Base-by-base conservation (phyloP, 306 rosid genomes). In the Citrullus mucosospermus region DNA sequence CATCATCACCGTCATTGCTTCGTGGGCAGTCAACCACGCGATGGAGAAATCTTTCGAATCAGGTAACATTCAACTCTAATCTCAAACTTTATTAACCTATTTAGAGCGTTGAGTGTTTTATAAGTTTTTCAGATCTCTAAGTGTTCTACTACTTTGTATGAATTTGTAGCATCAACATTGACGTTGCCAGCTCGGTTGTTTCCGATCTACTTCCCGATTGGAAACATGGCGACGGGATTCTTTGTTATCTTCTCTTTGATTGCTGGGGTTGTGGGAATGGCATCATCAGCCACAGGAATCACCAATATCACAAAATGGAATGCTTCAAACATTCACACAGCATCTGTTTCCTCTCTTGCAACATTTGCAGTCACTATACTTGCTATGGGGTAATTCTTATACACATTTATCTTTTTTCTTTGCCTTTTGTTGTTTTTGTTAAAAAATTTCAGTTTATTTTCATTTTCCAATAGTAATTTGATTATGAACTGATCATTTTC, bases 1-100 rank as follows among this genome's bases (percentile, higher is more conserved):
- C 85, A 61, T 92, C 73, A 84, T 92, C 1, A 78, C 85, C 20
- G 91, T 80, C 25, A 88, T 91, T 51, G 92, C 99, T 56, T 82
- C 97, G 39, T 92, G 99, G 99, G 97, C 93, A 12, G 84, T 88
- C 60, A 90, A 91, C 81, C 93, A 95, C 78, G 97, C 91, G 43
- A 88, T 95, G 78, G 81, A 89, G 80, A 87, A 85, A 75, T 77
- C 97, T 72, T 81, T 50, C 3, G 93, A 95, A 81, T 4, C 91
- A 82, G 97, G 99, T 95, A 80, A 66, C 6, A 76, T 77, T 65
- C 54, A 13, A 8, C 61, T 76, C 0, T 6, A 28, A 6, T 51
- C 22, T 25, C 58, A 8, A 43, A 71, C 76, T 71, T 70, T 2
- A n/a, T 67, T 32, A 17, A 54, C 22, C 9, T 6, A 6, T 1